Evolutionary conservation across 176 grass and related monocot genomes (phyloP).

Genomic region (Chloris gayana): DNA sequence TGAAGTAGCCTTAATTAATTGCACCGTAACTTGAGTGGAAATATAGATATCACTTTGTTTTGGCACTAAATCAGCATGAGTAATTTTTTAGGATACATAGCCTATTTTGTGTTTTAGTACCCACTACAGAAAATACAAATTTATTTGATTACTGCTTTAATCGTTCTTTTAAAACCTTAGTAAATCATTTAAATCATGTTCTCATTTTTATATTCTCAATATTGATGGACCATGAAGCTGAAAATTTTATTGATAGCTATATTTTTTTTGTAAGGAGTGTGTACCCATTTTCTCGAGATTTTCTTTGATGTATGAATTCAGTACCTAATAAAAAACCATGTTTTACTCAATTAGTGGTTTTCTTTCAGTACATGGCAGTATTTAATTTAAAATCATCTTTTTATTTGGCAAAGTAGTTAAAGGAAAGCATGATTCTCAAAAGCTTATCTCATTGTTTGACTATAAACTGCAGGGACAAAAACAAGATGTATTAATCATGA

Average conservation of each 20-base stretch:
- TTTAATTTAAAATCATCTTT: background rate
- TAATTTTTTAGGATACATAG: background rate
- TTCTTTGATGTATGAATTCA: background rate
- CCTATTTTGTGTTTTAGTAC: background rate
- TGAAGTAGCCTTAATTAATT: background rate
- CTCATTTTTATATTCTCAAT: background rate
- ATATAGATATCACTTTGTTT: background rate
- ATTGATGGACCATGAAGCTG: background rate
- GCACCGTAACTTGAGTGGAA: background rate
- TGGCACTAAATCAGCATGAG: background rate
- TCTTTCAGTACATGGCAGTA: background rate
- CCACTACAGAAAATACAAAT: background rate
- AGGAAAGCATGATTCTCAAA: background rate
- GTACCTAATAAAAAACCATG: background rate
- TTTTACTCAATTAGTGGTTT: background rate
- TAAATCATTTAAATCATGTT: background rate
- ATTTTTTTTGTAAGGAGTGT: background rate
- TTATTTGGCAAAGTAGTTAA: background rate
- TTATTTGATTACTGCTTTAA: background rate
- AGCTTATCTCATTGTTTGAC: background rate
- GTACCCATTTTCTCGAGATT: background rate
- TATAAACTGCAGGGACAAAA: background rate
- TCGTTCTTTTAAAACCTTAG: background rate
- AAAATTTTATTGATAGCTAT: background rate
- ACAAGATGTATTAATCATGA: constrained; percentile 10